Base-by-base conservation (phyloP, 441 rosid genomes). In the Bocquillonia castaneifolia region DNA sequence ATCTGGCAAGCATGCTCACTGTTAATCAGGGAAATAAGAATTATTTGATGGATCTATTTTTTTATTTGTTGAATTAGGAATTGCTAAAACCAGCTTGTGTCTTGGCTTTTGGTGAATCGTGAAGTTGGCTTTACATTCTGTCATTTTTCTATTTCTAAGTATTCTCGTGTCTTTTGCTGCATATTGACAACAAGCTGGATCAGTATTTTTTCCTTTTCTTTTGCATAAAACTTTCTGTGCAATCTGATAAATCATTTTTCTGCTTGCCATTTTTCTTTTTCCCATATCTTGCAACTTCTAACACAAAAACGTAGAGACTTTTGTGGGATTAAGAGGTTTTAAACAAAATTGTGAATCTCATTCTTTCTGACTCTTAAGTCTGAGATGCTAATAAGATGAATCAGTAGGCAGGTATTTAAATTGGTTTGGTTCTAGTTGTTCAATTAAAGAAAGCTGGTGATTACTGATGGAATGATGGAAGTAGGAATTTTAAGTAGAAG, bases 51-150 rank as follows among this genome's bases (percentile, higher is more conserved):
- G 42, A 31, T 45, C 18, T 56, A 56, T 50, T 14, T 47, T 22
- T 9, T 10, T 50, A 28, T 26, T 60, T 40, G 6, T 36, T 15
- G 47, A 22, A 36, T 12, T 40, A 29, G 36, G 47, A 65, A 52
- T 37, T 52, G 22, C 26, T 67, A 44, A 55, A n/a, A 22, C 18
- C 40, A 56, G 34, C 42, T 66, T 20, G n/a, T 17, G 23, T 2
- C 5, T 59, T 68, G 47, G 54, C 18, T 59, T 36, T 57, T 40
- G 51, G 45, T 29, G 54, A 67, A 29, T 31, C 45, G n/a, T 15
- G 48, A 34, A 32, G 29, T 10, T 68, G 26, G 23, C 12, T 34
- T 45, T 45, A 44, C 9, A 23, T 67, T 34, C 23, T 34, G 42
- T 42, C 36, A 9, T 34, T 23, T 44, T 22, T 26, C 37, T 25